Percentiles rank a stretch among this genome's conserved stretches.
These are phyloP conservation scores for Jackrogersella multiformis DNA, from an alignment of 495 filamentous ascomycete genomes.

Conservation along the genomic window DNA sequence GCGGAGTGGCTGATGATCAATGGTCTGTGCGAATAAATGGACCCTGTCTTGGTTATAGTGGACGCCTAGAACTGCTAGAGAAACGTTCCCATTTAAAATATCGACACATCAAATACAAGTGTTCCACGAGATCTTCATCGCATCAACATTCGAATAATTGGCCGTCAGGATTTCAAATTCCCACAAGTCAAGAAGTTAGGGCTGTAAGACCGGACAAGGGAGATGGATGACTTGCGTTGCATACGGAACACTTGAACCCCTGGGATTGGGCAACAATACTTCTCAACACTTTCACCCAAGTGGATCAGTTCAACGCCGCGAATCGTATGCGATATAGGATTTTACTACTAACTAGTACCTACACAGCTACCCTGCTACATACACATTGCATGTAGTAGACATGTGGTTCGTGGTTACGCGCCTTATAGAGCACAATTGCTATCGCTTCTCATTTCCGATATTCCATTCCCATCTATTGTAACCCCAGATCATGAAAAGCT, in stretches of 20 bases:
- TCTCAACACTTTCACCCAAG: constrained; percentile 26
- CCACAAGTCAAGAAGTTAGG: not conserved
- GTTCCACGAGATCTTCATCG: constrained; percentile 9
- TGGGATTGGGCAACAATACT: constrained; percentile 25
- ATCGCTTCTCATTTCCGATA: not conserved
- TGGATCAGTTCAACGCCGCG: constrained; percentile 12
- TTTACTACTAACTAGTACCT: too few relatives aligned
- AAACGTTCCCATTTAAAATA: not conserved
- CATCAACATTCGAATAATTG: not conserved
- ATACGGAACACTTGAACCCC: constrained; percentile 2
- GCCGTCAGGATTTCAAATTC: not conserved
- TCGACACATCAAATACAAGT: constrained; percentile 1
- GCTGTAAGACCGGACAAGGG: not conserved
- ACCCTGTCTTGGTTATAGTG: not conserved
- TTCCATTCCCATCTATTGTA: not conserved
- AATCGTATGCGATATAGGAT: not conserved
- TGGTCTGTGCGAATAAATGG: not conserved
- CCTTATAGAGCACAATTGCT: not conserved
- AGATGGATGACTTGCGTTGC: constrained; percentile 16
- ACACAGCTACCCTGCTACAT: too few relatives aligned
- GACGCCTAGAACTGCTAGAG: not conserved
- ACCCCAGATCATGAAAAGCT: not conserved
- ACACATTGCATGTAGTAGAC: too few relatives aligned
- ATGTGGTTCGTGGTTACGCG: not conserved
- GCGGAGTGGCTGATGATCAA: constrained; percentile 2